phyloP scores from a whole-genome alignment of 2,329 filamentous ascomycete genomes.

The Trichoderma atroviride region DNA sequence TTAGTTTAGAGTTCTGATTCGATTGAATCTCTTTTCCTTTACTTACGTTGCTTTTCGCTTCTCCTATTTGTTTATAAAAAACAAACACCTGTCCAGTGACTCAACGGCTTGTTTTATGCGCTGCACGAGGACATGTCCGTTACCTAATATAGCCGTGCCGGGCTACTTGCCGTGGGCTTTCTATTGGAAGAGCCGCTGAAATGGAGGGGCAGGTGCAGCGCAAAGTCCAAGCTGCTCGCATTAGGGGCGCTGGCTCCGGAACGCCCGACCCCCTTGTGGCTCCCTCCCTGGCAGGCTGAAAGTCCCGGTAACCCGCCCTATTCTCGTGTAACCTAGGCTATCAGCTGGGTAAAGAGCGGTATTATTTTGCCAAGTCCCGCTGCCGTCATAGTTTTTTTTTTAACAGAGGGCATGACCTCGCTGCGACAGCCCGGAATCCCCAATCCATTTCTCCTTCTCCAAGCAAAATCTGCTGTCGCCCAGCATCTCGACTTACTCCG shows the following conservation, averaged over 20 bases:
- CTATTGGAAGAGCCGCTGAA: neutral
- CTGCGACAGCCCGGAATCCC: neutral
- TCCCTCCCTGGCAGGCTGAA: neutral
- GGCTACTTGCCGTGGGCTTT: neutral
- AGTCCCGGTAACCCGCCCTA: slow-evolving; percentile 12
- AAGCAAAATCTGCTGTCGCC: slow-evolving; percentile 15
- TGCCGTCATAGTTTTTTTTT: slow-evolving; percentile 24
- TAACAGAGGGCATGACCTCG: neutral
- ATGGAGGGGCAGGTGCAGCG: slow-evolving; percentile 1
- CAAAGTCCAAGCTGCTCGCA: neutral
- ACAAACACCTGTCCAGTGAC: neutral
- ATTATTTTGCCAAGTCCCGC: slow-evolving; percentile 17
- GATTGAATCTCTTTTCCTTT: neutral
- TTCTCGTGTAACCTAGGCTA: slow-evolving; percentile 19
- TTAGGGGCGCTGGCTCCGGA: slow-evolving; percentile 9
- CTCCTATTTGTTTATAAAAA: neutral
- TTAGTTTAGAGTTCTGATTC: neutral
- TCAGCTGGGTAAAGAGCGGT: slow-evolving; percentile 1
- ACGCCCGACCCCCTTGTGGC: slow-evolving; percentile 4
- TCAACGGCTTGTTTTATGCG: neutral
- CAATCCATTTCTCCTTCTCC: neutral
- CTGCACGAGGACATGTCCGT: neutral
- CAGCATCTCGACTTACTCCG: slow-evolving; percentile 49
- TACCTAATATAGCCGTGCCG: neutral
- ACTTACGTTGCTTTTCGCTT: no score